These are phyloP conservation scores for Penicillium digitatum DNA, from an alignment of 2,329 filamentous ascomycete species.

Conservation along the genomic window DNA sequence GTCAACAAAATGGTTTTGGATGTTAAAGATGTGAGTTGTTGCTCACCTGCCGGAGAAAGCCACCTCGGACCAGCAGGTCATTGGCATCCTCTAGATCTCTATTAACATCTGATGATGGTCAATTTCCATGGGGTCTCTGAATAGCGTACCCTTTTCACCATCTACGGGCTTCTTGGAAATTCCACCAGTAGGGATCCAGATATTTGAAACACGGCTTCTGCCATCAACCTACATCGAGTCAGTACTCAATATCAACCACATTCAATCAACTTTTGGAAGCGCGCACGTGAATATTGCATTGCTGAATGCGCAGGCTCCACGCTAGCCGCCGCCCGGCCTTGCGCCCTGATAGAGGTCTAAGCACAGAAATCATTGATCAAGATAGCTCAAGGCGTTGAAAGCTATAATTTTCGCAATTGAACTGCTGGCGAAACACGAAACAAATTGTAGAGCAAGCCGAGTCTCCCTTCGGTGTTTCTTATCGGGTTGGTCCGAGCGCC, in stretches of 20 bases:
- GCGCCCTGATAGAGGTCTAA: slow-evolving; percentile 25
- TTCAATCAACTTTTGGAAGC: neutral
- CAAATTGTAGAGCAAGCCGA: slow-evolving; percentile 10
- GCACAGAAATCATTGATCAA: slow-evolving; percentile 26
- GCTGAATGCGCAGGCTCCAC: slow-evolving; percentile 20
- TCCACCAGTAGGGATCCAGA: slow-evolving; percentile 76
- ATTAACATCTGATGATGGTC: slow-evolving; percentile 29
- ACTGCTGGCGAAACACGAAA: neutral
- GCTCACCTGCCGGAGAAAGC: slow-evolving; percentile 67
- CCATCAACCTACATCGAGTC: slow-evolving; percentile 48
- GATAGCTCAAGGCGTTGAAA: slow-evolving; percentile 1
- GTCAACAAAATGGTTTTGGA: neutral
- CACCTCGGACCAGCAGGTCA: slow-evolving; percentile 64
- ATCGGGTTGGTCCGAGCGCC: slow-evolving; percentile 26
- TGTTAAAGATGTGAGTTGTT: neutral
- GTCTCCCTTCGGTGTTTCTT: slow-evolving; percentile 17
- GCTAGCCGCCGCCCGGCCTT: slow-evolving; percentile 16
- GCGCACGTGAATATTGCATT: slow-evolving; percentile 40
- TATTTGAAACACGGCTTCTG: slow-evolving; percentile 62
- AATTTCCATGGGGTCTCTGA: slow-evolving; percentile 35
- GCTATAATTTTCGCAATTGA: neutral
- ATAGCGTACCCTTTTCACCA: slow-evolving; percentile 42
- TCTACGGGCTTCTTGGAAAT: slow-evolving; percentile 54
- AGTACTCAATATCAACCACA: slow-evolving; percentile 8
- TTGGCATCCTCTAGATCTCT: slow-evolving; percentile 54